Evolutionary conservation across 2,329 filamentous ascomycete genomes (phyloP).

Genomic region (Colletotrichum lentis): DNA sequence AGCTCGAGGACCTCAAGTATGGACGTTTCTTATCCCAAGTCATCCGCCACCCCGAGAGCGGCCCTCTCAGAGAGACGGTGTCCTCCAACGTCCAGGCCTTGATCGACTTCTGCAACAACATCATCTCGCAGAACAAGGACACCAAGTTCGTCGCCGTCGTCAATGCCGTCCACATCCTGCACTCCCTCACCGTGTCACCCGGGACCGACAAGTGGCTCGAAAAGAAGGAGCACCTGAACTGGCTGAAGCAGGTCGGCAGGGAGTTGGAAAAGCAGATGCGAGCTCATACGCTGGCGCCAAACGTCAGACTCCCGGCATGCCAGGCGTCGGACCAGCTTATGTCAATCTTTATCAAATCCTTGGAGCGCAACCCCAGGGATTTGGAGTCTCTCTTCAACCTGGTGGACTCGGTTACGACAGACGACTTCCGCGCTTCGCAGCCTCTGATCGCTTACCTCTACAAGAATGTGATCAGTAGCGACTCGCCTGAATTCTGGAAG

Average conservation of each 20-base stretch:
- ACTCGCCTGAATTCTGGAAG: constrained; percentile 87
- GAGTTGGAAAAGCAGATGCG: constrained; percentile 80
- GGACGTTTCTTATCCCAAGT: constrained; percentile 92
- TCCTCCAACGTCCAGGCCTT: constrained; percentile 77
- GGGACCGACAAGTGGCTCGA: constrained; percentile 76
- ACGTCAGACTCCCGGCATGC: constrained; percentile 82
- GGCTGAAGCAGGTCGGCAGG: constrained; percentile 74
- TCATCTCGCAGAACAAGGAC: constrained; percentile 71
- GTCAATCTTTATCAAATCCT: constrained; percentile 81
- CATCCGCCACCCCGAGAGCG: constrained; percentile 77
- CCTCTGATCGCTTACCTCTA: constrained; percentile 85
- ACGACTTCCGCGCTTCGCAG: constrained; percentile 81
- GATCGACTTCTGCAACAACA: constrained; percentile 71
- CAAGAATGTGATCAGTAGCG: constrained; percentile 80
- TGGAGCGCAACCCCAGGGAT: constrained; percentile 77
- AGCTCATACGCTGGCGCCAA: constrained; percentile 72
- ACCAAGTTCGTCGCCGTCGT: constrained; percentile 75
- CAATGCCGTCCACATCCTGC: constrained; percentile 86
- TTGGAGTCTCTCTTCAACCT: constrained; percentile 85
- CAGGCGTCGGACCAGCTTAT: constrained; percentile 91
- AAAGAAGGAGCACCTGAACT: constrained; percentile 66
- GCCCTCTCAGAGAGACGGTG: constrained; percentile 76
- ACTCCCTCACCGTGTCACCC: constrained; percentile 76
- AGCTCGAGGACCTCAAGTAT: constrained; percentile 84
- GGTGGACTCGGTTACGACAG: constrained; percentile 82